These are phyloP conservation scores for Mortierella claussenii DNA, from an alignment of 192 early-diverging fungal genomes.

Conservation along the genomic window DNA sequence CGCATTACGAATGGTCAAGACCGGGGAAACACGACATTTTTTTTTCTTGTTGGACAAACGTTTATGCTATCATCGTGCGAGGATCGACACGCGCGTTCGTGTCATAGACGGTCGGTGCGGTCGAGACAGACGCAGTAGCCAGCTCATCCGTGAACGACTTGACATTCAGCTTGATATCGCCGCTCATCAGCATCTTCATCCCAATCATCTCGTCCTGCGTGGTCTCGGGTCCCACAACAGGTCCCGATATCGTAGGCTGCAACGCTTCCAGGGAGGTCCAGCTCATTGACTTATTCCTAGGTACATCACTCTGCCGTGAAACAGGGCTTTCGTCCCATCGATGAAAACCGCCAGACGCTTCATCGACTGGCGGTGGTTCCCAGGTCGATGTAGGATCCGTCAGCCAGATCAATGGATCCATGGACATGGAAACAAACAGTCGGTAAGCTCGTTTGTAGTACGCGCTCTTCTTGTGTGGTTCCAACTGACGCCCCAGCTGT, in stretches of 20 bases:
- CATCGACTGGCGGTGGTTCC: background rate
- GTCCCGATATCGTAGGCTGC: too few species aligned
- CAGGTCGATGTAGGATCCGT: conserved; percentile 9
- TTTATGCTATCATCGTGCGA: background rate
- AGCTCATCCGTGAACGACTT: background rate
- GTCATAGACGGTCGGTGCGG: background rate
- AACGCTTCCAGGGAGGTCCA: too few species aligned
- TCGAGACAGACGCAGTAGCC: background rate
- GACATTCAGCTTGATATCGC: background rate
- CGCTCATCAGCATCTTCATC: background rate
- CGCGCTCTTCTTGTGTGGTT: background rate
- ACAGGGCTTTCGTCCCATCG: too few species aligned
- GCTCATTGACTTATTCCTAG: too few species aligned
- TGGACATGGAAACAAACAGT: conserved; percentile 21
- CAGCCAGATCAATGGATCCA: conserved; percentile 22
- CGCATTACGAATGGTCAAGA: too few species aligned
- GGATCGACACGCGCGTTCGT: too few species aligned
- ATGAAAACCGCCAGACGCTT: too few species aligned
- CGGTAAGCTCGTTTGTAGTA: conserved; percentile 14
- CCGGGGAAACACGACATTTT: too few species aligned
- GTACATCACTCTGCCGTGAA: too few species aligned
- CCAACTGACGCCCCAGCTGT: conserved; percentile 53
- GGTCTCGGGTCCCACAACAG: too few species aligned
- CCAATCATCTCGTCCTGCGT: background rate
- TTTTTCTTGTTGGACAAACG: too few species aligned